Conservation (phyloP, 1,139 yeast species). For the Saccharomycopsis hybrid region DNA sequence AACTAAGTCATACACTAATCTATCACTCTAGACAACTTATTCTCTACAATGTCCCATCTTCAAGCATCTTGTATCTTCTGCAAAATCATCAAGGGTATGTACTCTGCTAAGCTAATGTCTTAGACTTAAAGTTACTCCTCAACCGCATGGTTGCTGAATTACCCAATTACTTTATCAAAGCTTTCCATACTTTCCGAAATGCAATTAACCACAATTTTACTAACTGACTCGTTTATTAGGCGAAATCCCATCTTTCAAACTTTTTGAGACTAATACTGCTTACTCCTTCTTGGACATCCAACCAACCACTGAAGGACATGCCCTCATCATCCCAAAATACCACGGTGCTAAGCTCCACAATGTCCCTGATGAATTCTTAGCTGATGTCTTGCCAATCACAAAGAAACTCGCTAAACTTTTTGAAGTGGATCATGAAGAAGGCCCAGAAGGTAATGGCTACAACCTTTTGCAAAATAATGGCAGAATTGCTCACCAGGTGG, state of each 20-base stretch:
- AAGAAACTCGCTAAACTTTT: conserved; percentile 73
- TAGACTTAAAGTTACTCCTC: too few species aligned
- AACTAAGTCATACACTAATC: too few species aligned
- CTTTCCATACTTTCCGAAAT: too few species aligned
- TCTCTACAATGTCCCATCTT: too few species aligned
- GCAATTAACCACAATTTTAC: too few species aligned
- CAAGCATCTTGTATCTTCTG: conserved; percentile 75
- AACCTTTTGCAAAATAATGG: conserved; percentile 91
- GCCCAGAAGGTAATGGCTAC: conserved; percentile 74
- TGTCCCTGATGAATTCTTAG: conserved; percentile 81
- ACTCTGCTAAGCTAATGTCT: background rate
- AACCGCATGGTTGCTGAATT: too few species aligned
- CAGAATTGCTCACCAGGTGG: conserved; percentile 85
- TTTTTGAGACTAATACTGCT: conserved; percentile 71
- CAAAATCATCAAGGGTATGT: conserved; percentile 75
- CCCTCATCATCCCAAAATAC: conserved; percentile 81
- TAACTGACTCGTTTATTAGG: conserved; percentile 32
- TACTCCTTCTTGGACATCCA: conserved; percentile 89
- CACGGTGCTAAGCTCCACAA: conserved; percentile 92
- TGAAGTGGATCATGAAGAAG: conserved; percentile 50
- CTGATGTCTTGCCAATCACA: conserved; percentile 80
- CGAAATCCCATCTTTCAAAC: conserved; percentile 86
- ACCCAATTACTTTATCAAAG: too few species aligned
- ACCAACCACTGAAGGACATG: conserved; percentile 85
- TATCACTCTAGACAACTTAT: too few species aligned